Evolutionary conservation across 495 filamentous ascomycete genomes (phyloP), one percentile per base, ranked within the genome.

Genomic region (Collariella sp.): DNA sequence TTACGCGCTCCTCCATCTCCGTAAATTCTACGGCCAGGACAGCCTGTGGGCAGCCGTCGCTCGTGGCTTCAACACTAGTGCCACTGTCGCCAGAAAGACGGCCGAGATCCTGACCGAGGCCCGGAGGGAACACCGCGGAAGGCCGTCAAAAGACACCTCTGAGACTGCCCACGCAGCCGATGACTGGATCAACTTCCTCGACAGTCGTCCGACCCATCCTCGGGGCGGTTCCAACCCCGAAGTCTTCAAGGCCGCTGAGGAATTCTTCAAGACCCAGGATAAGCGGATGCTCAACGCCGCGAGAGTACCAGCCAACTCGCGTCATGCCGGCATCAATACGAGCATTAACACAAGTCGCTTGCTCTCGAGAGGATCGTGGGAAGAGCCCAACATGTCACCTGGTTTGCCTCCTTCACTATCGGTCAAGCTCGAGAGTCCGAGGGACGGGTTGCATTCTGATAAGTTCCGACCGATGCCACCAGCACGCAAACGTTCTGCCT

Each of bases 121-220:
- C 5, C 58, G 61, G 15, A 58, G 50, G 34, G 44, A 43, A 4
- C 48, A 54, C 0, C 58, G 56, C 1, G 10, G 3, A 13, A 56
- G 46, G 31, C 47, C 48, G 0, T 23, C 29, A 11, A 52, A 20
- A 2, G 45, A 54, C 4, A 16, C 40, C 0, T 59, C 58, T 5
- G 56, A 66, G 0, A 62, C 55, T 4, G 59, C 59, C 2, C 46
- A 40, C 12, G 61, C 61, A 15, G 61, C 51, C 19, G 63, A 66
- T 49, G 44, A 39, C 5, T 66, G 61, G 61, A 66, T 64, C 38
- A 56, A 49, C 7, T 60, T 62, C 38, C 18, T 66, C 5, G 58
- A 63, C 34, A 20, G 39, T 35, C 19, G 12, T 1, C 18, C 12
- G 5, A 22, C 31, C 12, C 42, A 50, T 1, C 15, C 20, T 2